Evolutionary conservation across 331 rosid species (phyloP), one percentile per base, ranked within the genome.

Genomic region (Stylosanthes scabra): DNA sequence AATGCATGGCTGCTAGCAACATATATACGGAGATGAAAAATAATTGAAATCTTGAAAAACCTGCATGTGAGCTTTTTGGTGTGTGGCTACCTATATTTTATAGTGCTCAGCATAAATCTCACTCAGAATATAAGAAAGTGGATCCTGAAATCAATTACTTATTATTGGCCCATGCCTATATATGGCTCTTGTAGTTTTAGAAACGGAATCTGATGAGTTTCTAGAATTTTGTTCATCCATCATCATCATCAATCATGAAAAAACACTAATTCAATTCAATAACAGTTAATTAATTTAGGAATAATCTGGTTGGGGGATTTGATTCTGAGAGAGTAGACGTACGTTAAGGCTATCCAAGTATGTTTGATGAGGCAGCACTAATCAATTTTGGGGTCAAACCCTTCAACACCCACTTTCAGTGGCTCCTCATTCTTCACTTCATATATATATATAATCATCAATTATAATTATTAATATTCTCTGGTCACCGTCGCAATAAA

Each of bases 361-460:
- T 20, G 11, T 29, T n/a, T 5, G 50, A 63, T 39, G 72, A 11
- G 64, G 66, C 45, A 56, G 68, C 59, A 76, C 63, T 39, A 49
- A 44, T 28, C 50, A 65, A 20, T 72, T 60, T 61, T 8, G 44
- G 59, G 45, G 74, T 66, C 74, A 76, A 70, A 51, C 8, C 39
- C 57, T 76, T 76, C 41, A n/a, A 44, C 37, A 59, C 49, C 78
- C 85, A 75, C 82, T 66, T 65, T 77, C 79, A 45, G 41, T 4
- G 74, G 80, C 41, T 55, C 63, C 47, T 14, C n/a, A n/a, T n/a
- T n/a, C n/a, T n/a, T n/a, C n/a, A n/a, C n/a, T n/a, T n/a, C n/a
- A n/a, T n/a, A n/a, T n/a, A n/a, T n/a, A n/a, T n/a, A n/a, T n/a
- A 41, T 34, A 61, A 15, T 52, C 34, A 74, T 15, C 16, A 77